Evolutionary conservation across 345 rosid species (phyloP), one percentile per base, ranked within the genome.

Genomic region (Leavenworthia alabamica): DNA sequence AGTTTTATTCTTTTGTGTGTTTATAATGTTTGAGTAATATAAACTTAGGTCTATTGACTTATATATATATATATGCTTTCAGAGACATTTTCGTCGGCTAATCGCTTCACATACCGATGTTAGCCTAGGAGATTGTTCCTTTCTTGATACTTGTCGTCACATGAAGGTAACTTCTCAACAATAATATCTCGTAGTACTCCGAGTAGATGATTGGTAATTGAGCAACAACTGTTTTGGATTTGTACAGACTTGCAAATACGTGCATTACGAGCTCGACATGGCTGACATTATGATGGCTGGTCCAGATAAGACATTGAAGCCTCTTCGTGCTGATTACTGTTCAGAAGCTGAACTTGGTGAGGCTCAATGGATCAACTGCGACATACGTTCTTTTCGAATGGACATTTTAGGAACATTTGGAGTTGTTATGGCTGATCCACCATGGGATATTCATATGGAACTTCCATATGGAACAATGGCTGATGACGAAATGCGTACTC

Each of bases 371-470:
- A 93, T 93, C 61, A 86, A 85, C 43, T 89, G 99, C 59, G 99
- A 93, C 70, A 93, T 93, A 55, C 88, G 99, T 36, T 70, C 52
- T 22, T 93, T 93, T 56, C 76, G 95, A 73, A 87, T 93, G 99
- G 97, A 93, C 77, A 88, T 93, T 73, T 79, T 93, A 71, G 99
- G 99, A 45, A 86, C 87, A 36, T 89, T 89, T 52, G 99, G 99
- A 64, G 95, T 93, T 59, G 91, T 93, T 45, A 93, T 93, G 99
- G 97, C 99, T 16, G 99, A 93, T 78, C 99, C 99, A 2, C 99
- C 99, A 1, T 93, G 99, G 99, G 99, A 89, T 59, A 93, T 93
- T 79, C 99, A 93, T 71, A 93, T 93, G 99, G 99, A 93, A 72
- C 79, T 93, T 73, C 99, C 99, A 65, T 93, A 93, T 77, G 99